phyloP scores from a whole-genome alignment of 768 basidiomycete genomes.

The Ramaria sp. region DNA sequence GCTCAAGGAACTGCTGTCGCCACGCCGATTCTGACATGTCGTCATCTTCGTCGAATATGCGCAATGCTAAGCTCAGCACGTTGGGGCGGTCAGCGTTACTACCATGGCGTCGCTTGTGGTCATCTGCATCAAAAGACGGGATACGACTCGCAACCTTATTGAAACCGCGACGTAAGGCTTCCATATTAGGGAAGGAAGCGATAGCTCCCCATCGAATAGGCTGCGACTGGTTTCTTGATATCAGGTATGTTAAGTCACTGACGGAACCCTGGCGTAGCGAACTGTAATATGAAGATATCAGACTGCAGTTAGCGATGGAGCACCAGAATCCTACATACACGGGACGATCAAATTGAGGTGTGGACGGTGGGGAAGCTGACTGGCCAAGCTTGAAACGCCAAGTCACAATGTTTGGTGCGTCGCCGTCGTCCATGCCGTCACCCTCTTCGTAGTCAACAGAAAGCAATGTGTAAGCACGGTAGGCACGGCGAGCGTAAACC shows the following conservation, averaged over 20 bases:
- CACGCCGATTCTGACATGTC: constrained; percentile 71
- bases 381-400: constrained; percentile 96
- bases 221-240: constrained; percentile 76
- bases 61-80: constrained; percentile 88
- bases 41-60: constrained; percentile 73
- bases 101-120: constrained; percentile 71
- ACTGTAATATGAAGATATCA: neutral
- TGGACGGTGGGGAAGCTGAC: constrained; percentile 77
- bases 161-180: constrained; percentile 62
- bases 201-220: constrained; percentile 87
- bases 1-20: constrained; percentile 57
- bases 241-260: constrained; percentile 90
- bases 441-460: constrained; percentile 95
- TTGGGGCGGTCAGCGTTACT: constrained; percentile 69
- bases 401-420: constrained; percentile 67
- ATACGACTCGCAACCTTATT: constrained; percentile 60
- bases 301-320: neutral
- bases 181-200: constrained; percentile 76
- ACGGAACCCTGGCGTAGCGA: constrained; percentile 77
- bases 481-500: constrained; percentile 91
- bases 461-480: constrained; percentile 84
- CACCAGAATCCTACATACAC: neutral
- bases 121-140: constrained; percentile 60
- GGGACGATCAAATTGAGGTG: constrained; percentile 46
- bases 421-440: constrained; percentile 73